Percentiles rank a stretch among this genome's conserved stretches.
Evolutionary conservation across 768 basidiomycete genomes (phyloP).

Genomic region (Boletus speciosus): DNA sequence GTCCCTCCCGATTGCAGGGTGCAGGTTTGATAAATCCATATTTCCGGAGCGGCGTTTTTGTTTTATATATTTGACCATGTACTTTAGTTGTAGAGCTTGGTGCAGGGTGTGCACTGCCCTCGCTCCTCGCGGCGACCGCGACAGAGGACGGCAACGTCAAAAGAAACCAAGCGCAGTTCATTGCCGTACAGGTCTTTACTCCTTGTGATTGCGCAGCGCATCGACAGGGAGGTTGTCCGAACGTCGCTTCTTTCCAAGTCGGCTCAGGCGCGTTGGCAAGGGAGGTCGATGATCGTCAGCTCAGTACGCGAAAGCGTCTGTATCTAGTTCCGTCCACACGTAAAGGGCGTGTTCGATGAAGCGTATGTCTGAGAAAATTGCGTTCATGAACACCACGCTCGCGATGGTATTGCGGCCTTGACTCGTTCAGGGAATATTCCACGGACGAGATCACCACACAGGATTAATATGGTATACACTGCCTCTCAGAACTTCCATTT

Average conservation of each 20-base stretch:
- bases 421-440: not conserved
- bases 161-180: conserved; percentile 42
- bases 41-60: not conserved
- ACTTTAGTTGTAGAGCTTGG: conserved; percentile 65
- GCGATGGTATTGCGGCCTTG: not conserved
- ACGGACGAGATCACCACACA: not conserved
- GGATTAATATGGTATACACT: too few species aligned
- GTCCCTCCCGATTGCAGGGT: conserved; percentile 40
- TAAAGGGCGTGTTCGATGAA: not conserved
- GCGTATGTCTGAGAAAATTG: not conserved
- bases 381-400: not conserved
- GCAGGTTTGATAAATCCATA: conserved; percentile 15
- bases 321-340: conserved; percentile 31
- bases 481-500: too few species aligned
- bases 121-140: conserved; percentile 51
- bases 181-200: conserved; percentile 13
- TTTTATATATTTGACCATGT: not conserved
- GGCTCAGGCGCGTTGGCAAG: too few species aligned
- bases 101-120: conserved; percentile 65
- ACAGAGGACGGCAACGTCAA: conserved; percentile 56
- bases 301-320: conserved; percentile 51
- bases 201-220: too few species aligned
- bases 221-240: too few species aligned
- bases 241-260: too few species aligned
- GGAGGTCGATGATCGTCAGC: conserved; percentile 8